Evolutionary conservation across 2,329 filamentous ascomycete species (phyloP), one percentile per base, ranked within the genome.

Genomic region (Coleophoma cylindrospora): DNA sequence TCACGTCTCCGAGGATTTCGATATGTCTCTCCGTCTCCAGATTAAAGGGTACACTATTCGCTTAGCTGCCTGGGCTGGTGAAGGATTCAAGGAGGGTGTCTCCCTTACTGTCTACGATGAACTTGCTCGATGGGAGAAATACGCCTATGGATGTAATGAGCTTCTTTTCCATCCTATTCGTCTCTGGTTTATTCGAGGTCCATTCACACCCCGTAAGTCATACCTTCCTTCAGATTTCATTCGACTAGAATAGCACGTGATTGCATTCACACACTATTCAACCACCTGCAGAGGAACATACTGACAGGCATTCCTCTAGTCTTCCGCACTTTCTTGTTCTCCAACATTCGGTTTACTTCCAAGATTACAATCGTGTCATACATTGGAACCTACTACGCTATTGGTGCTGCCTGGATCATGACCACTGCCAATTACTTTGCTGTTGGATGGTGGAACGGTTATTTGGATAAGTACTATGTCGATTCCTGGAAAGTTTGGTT

Each of bases 51-150:
- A 89, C 66, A 82, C 84, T 55, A 84, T 89, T 58, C 84, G 87
- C 32, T 74, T 90, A 21, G 86, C 83, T 9, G 81, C 84, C 17
- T 91, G 87, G 76, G 83, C 83, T 7, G 83, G 83, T 36, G 81
- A 86, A n/a, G 86, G 83, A 45, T 91, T 90, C 74, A 86, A 90
- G 65, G 88, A 92, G 65, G 88, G 89, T 56, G 88, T 92, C 48
- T 91, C 88, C 1, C 73, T 92, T 50, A 92, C 88, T 0, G 87
- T 92, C 10, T 91, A 92, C 64, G 88, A 92, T 67, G 89, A 92
- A 67, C 75, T 92, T 52, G 85, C 87, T 2, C 84, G 88, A 50
- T 92, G 89, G 88, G 88, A 92, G 64, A 92, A 92, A 69, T 91
- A 91, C 64, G 89, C 88, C 3, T 91, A 90, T 61, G 87, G 88